Evolutionary conservation across 495 filamentous ascomycete species (phyloP), one percentile per base, ranked within the genome.

Genomic region (Neurospora africana): DNA sequence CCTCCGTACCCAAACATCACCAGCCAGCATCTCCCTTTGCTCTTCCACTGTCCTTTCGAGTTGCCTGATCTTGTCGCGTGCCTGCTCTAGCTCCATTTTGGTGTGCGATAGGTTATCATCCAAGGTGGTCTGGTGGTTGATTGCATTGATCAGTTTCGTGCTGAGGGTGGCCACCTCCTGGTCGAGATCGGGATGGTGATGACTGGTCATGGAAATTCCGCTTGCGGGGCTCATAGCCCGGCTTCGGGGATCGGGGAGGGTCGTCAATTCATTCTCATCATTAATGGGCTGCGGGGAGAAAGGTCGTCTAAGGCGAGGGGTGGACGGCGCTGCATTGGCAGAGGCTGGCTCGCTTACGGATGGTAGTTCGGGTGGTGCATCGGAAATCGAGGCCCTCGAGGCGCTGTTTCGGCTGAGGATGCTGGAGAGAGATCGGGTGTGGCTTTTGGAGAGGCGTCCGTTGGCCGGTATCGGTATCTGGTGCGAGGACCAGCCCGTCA

Each of bases 91-190:
- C 76, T 97, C 93, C 78, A 95, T 90, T 21, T 92, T 88, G 33
- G 95, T 92, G 33, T 86, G 89, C 69, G 92, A 90, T 67, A 99
- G 85, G 38, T 88, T 92, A 77, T 99, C 95, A 77, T 99, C 95
- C 36, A 99, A 84, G 37, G 85, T 92, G 5, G 95, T 98, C 83
- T 98, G 96, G 78, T 95, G 92, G 78, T 99, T 99, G 81, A 99
- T 98, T 69, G 95, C 94, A 76, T 93, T 94, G 72, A 99, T 93
- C 69, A 99, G 86, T 81, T 99, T 99, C 68, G 93, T 94, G 80
- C 93, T 98, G 30, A 99, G 84, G 4, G 93, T 87, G 36, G 95
- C 91, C 15, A 98, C 94, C 81, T 99, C 95, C 70, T 90, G 88
- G 79, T 91, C 93, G 65, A 97, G 84, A 76, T 95, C 93, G 23